Percentiles rank a stretch among this genome's conserved stretches.
Evolutionary conservation across 805 yeast genomes (phyloP).

Genomic region (Kodamaea fukazawae): DNA sequence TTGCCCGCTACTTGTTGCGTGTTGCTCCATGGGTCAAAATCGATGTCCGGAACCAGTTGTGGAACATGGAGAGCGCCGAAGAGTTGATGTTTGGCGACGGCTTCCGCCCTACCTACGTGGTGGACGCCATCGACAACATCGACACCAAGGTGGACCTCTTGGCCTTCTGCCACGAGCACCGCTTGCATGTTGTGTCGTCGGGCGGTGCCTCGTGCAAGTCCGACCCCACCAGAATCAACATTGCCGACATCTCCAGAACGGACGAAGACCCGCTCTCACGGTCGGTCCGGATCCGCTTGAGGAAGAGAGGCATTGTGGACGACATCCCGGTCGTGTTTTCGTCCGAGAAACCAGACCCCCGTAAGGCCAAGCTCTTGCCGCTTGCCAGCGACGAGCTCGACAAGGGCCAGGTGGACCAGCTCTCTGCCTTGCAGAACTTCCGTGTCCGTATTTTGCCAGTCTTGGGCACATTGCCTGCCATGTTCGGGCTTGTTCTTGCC

Average conservation of each 20-base stretch:
- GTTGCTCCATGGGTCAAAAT: slow-evolving; percentile 94
- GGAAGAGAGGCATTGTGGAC: slow-evolving; percentile 68
- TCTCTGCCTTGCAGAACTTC: slow-evolving; percentile 84
- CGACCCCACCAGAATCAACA: slow-evolving; percentile 87
- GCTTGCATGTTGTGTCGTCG: slow-evolving; percentile 74
- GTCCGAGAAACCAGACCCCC: slow-evolving; percentile 95
- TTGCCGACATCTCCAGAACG: slow-evolving; percentile 84
- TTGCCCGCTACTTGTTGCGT: slow-evolving; percentile 60
- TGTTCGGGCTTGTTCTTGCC: slow-evolving; percentile 89
- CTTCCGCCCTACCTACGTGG: slow-evolving; percentile 68
- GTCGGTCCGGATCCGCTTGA: slow-evolving; percentile 78
- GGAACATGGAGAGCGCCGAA: slow-evolving; percentile 67
- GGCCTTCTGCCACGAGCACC: slow-evolving; percentile 61
- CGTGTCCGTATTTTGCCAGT: slow-evolving; percentile 95
- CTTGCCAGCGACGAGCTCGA: slow-evolving; percentile 76
- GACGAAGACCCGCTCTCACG: slow-evolving; percentile 94
- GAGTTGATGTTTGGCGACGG: slow-evolving; percentile 50
- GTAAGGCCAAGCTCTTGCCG: slow-evolving; percentile 85
- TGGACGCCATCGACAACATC: slow-evolving; percentile 95
- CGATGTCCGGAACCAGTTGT: slow-evolving; percentile 73
- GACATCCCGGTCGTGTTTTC: slow-evolving; percentile 88
- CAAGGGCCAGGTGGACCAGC: slow-evolving; percentile 80
- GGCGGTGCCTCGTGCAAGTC: slow-evolving; percentile 98
- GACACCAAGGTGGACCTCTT: slow-evolving; percentile 94
- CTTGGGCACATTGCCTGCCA: slow-evolving; percentile 94